Evolutionary conservation across 1,284 basidiomycete species (phyloP), one percentile per base, ranked within the genome.

Genomic region (Sparassis latifolia): DNA sequence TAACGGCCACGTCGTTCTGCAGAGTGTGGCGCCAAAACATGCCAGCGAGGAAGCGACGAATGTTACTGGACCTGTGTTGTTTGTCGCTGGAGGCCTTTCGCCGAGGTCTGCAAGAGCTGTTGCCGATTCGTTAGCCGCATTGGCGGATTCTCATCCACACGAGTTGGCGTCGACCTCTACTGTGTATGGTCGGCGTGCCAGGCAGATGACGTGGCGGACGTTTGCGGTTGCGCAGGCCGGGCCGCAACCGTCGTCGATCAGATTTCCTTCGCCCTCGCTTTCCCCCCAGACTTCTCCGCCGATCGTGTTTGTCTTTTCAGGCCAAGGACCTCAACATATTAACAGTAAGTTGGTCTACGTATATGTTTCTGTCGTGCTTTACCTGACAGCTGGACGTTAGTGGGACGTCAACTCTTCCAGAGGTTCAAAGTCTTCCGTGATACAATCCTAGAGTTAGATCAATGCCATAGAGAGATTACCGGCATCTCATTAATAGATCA

Each of bases 331-430:
- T 12, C 51, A 52, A 29, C 51, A 52, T 30, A 39, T 44, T 4
- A 12, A 39, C 29, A 52, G 51, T 52, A 33, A 41, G 47, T 48
- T 71, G 5, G 72, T 74, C 48, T 66, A 74, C 53, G 52, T 66
- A 72, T 65, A 68, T 52, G 52, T 65, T 56, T 20, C 5, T 10
- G 7, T 29, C 31, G n/a, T 29, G 3, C 1, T 30, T 5, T 20
- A 10, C 12, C 38, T 29, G 43, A 20, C 33, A 28, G 43, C 32
- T 33, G 35, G 49, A 4, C 45, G 42, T 29, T 33, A 70, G 69
- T 76, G 72, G 74, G 74, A 6, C 64, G 70, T 7, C 58, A 72
- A 39, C 58, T 76, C 4, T 74, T 69, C 57, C 33, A 52, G 31
- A 48, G 47, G 0, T 73, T 58, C 56, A 52, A 64, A 1, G 62